A percentile compares a stretch with the other conserved stretches of the same genome.
These are phyloP conservation scores for Lentinus brumalis DNA, from an alignment of 768 basidiomycete species.

Conservation along the genomic window DNA sequence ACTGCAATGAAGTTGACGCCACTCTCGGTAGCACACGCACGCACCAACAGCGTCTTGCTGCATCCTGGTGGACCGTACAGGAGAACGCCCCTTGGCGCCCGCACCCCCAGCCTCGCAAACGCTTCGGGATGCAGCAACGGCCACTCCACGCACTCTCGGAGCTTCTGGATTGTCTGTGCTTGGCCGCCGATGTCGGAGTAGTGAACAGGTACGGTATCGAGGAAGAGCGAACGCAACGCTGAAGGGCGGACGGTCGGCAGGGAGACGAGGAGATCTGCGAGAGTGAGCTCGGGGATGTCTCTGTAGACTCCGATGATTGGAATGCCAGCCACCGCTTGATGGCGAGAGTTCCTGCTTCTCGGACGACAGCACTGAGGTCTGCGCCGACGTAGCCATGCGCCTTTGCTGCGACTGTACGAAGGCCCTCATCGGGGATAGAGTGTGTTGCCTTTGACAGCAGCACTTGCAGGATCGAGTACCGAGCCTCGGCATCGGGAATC, in stretches of 20 bases:
- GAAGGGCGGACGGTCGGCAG: constrained; percentile 86
- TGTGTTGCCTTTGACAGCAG: constrained; percentile 83
- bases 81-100: constrained; percentile 86
- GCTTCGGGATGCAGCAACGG: constrained; percentile 85
- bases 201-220: constrained; percentile 79
- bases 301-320: constrained; percentile 2
- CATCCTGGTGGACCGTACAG: constrained; percentile 98
- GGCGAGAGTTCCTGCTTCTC: constrained; percentile 88
- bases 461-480: constrained; percentile 85
- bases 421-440: constrained; percentile 56
- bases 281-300: constrained; percentile 36
- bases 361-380: constrained; percentile 88
- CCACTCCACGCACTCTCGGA: constrained; percentile 95
- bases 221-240: constrained; percentile 90
- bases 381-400: constrained; percentile 98
- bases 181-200: constrained; percentile 95
- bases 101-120: constrained; percentile 85
- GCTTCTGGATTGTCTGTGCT: constrained; percentile 73
- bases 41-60: constrained; percentile 91
- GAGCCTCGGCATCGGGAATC: constrained; percentile 84
- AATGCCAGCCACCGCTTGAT: constrained; percentile 78
- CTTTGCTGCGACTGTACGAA: constrained; percentile 66
- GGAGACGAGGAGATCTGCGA: constrained; percentile 71
- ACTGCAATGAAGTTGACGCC: constrained; percentile 96
- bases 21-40: constrained; percentile 91